These are phyloP conservation scores for Acanthamoeba royreba DNA, from an alignment of 208 protist species.

Conservation along the genomic window DNA sequence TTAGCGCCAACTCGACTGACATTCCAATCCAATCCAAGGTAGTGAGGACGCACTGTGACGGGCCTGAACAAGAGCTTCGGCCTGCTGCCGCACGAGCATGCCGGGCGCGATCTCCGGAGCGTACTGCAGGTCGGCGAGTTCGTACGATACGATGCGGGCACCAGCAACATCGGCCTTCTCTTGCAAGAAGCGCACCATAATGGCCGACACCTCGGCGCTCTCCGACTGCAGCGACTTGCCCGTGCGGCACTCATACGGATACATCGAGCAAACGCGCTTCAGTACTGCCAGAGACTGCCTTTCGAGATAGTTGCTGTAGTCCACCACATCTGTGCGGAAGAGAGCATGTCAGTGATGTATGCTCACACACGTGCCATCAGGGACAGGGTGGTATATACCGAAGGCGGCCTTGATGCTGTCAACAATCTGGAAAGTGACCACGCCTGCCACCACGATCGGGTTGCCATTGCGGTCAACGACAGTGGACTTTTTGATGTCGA, in stretches of 20 bases:
- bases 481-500: slow-evolving; percentile 6
- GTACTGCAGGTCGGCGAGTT: slow-evolving; percentile 29
- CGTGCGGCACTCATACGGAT: not conserved
- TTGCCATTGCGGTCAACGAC: slow-evolving; percentile 13
- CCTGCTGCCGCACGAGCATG: slow-evolving; percentile 18
- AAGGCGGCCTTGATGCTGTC: slow-evolving; percentile 19
- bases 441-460: slow-evolving; percentile 13
- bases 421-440: slow-evolving; percentile 13
- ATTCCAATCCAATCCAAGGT: too few species aligned
- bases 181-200: not conserved
- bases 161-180: not conserved
- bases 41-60: not conserved
- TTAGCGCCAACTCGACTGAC: too few species aligned
- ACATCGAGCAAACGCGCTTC: slow-evolving; percentile 37
- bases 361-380: too few species aligned
- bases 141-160: not conserved
- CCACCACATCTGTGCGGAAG: not conserved
- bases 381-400: not conserved
- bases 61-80: not conserved
- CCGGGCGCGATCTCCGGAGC: not conserved
- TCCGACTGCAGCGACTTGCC: slow-evolving; percentile 34
- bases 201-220: not conserved
- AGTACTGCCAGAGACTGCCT: not conserved
- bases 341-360: too few species aligned
- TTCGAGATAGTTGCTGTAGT: slow-evolving; percentile 5